Conservation (phyloP, 805 yeast genomes). For the Wickerhamomyces mucosus region DNA sequence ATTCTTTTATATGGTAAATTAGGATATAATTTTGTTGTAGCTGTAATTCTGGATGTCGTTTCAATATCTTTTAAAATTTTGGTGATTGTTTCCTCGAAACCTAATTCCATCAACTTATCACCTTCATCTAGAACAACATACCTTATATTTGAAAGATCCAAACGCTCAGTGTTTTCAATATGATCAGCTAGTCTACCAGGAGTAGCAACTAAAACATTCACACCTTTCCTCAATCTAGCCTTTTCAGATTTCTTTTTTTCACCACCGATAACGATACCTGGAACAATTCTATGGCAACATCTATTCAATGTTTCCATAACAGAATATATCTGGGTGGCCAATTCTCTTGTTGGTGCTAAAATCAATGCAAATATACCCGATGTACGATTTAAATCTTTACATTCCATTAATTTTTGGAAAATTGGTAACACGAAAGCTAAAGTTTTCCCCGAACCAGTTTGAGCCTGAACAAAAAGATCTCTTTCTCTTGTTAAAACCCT, state of each 20-base stretch:
- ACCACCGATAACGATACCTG: conserved; percentile 96
- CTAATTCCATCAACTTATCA: conserved; percentile 89
- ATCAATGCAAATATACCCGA: conserved; percentile 86
- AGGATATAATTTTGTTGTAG: conserved; percentile 32
- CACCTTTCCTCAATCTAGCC: conserved; percentile 92
- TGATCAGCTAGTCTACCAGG: conserved; percentile 97
- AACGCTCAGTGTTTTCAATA: conserved; percentile 74
- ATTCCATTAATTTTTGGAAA: conserved; percentile 57
- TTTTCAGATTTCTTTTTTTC: conserved; percentile 96
- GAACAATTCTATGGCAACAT: conserved; percentile 82
- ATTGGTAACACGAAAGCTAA: conserved; percentile 82
- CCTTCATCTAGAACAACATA: conserved; percentile 96
- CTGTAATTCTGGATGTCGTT: conserved; percentile 26
- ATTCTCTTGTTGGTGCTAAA: conserved; percentile 89
- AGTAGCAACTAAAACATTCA: conserved; percentile 90
- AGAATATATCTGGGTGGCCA: conserved; percentile 81
- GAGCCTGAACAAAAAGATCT: conserved; percentile 89
- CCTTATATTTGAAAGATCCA: conserved; percentile 65
- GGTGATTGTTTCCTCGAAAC: conserved; percentile 88
- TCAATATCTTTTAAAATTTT: conserved; percentile 59
- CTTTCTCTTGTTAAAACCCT: conserved; percentile 30
- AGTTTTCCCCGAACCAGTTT: conserved; percentile 98
- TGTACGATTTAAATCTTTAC: conserved; percentile 40
- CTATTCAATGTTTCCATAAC: conserved; percentile 67
- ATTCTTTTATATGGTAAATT: conserved; percentile 61